Conservation (phyloP, 768 basidiomycete genomes). For the Hirschioporus abietinus region DNA sequence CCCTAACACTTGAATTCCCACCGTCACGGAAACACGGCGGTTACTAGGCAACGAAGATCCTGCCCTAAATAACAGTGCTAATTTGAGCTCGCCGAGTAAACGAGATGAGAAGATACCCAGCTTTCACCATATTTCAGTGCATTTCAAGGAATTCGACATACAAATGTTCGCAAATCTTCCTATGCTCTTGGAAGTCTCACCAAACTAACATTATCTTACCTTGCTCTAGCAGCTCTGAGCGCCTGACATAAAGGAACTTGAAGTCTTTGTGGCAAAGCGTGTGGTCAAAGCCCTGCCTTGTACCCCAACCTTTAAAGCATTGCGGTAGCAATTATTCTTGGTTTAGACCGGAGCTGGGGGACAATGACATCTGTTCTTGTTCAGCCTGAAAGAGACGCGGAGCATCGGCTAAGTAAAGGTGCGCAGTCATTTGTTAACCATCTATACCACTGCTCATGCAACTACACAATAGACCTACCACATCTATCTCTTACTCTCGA, state of each 20-base stretch:
- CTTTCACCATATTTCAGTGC: not conserved
- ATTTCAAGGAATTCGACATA: no score
- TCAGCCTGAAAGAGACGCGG: not conserved
- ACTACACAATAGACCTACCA: conserved; percentile 14
- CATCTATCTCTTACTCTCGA: conserved; percentile 32
- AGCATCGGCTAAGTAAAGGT: not conserved
- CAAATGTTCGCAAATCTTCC: not conserved
- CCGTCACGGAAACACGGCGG: not conserved
- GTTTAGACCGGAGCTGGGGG: not conserved
- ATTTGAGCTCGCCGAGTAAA: not conserved
- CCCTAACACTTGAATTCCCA: not conserved
- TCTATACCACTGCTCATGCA: not conserved
- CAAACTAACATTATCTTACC: not conserved
- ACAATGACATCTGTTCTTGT: not conserved
- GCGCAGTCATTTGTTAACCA: not conserved
- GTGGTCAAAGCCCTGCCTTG: not conserved
- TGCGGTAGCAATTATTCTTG: not conserved
- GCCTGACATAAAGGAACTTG: not conserved
- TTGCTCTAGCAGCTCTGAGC: not conserved
- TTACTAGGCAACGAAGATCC: not conserved
- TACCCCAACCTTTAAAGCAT: not conserved
- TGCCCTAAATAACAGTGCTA: not conserved
- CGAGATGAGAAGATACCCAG: not conserved
- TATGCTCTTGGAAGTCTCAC: not conserved
- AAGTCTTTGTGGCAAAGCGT: not conserved